A percentile compares a stretch with the other conserved stretches of the same genome.
Evolutionary conservation across 495 filamentous ascomycete genomes (phyloP).

Genomic region (Aspergillus kassunensis): DNA sequence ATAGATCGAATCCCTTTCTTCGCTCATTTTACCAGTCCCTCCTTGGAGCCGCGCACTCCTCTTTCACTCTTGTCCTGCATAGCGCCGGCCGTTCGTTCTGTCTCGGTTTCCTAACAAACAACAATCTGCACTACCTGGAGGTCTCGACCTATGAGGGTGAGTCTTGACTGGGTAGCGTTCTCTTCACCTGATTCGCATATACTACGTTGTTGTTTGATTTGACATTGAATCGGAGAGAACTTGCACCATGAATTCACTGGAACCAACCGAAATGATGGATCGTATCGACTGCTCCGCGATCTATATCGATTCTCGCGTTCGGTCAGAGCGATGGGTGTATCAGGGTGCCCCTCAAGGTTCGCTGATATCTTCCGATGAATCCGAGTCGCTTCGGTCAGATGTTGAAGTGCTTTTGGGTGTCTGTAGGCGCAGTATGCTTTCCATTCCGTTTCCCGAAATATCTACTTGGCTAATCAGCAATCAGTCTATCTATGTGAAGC

Average conservation of each 20-base stretch:
- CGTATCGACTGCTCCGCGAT: constrained; percentile 70
- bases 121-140: not conserved
- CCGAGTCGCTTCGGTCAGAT: constrained; percentile 47
- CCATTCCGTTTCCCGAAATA: not conserved
- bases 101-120: constrained; percentile 1
- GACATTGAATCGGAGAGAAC: constrained; percentile 12
- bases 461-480: not conserved
- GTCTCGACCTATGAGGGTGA: constrained; percentile 19
- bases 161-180: constrained; percentile 11
- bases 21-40: not conserved
- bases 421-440: constrained; percentile 51
- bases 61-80: constrained; percentile 9
- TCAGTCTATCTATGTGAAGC: constrained; percentile 71
- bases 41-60: not conserved
- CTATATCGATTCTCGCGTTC: constrained; percentile 74
- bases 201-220: constrained; percentile 8
- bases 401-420: constrained; percentile 46
- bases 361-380: constrained; percentile 39
- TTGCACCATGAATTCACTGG: constrained; percentile 17
- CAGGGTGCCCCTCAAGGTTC: constrained; percentile 31
- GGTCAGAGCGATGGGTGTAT: constrained; percentile 57
- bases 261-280: constrained; percentile 52
- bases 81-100: constrained; percentile 15
- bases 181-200: constrained; percentile 8
- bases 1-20: not conserved